phyloP scores from a whole-genome alignment of 352 stramenopile species.

The Phytophthora cryptogea region DNA sequence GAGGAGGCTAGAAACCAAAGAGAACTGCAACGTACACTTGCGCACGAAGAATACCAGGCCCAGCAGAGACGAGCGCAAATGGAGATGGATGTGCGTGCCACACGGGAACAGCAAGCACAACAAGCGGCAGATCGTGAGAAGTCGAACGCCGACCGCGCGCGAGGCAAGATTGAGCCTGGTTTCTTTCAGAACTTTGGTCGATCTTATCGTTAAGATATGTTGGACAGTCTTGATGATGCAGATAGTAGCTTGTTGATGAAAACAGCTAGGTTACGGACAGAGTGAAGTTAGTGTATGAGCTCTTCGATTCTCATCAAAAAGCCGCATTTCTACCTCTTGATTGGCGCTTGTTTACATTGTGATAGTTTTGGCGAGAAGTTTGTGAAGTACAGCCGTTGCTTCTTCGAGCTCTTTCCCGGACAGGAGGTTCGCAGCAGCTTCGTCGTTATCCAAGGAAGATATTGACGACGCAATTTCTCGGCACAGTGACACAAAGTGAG shows the following conservation, averaged over 20 bases:
- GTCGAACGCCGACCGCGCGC: slow-evolving; percentile 49
- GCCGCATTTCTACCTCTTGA: slow-evolving; percentile 4
- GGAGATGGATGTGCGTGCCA: slow-evolving; percentile 58
- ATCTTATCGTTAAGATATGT: slow-evolving; percentile 63
- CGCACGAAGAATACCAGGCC: slow-evolving; percentile 49
- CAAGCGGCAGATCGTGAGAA: slow-evolving; percentile 63
- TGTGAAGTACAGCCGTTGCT: slow-evolving; percentile 48
- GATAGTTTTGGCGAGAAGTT: slow-evolving; percentile 44
- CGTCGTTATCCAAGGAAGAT: slow-evolving; percentile 29
- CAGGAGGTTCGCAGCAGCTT: slow-evolving; percentile 36
- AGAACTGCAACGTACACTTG: slow-evolving; percentile 52
- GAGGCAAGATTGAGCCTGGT: slow-evolving; percentile 64
- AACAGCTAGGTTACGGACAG: slow-evolving; percentile 1
- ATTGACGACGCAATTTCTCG: slow-evolving; percentile 51
- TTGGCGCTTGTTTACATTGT: slow-evolving; percentile 27
- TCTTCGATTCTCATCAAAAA: slow-evolving; percentile 1
- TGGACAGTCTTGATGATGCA: not conserved
- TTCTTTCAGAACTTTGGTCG: slow-evolving; percentile 80
- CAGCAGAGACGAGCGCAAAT: slow-evolving; percentile 56
- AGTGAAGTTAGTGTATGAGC: slow-evolving; percentile 18
- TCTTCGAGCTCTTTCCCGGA: slow-evolving; percentile 51
- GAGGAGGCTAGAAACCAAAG: slow-evolving; percentile 40
- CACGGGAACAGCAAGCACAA: slow-evolving; percentile 49
- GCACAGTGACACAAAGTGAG: slow-evolving; percentile 42
- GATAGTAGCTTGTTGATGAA: slow-evolving; percentile 18